Base-by-base conservation (phyloP, 371 early-diverging fungal genomes). In the Paramicrosporidium saccamoebae region DNA sequence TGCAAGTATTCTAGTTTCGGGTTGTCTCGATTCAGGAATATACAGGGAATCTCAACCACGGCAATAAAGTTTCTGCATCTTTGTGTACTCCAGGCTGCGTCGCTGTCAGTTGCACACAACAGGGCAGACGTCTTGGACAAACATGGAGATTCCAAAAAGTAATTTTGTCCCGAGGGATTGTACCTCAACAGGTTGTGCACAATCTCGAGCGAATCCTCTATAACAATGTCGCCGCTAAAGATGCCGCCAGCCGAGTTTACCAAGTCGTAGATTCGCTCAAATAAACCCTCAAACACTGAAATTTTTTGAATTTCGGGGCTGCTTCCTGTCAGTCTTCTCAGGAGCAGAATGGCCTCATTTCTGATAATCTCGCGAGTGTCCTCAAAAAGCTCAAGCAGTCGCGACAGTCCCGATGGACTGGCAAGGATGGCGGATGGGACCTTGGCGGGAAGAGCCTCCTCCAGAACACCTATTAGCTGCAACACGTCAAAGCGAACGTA, bases 281-380 rank as follows among this genome's bases (percentile, higher is more conserved):
- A 88, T 3, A 81, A 77, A 33, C 68, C 79, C 35, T 88, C 81
- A 39, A 92, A 92, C 3, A 86, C 84, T 21, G 88, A 68, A 28
- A 92, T 73, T 47, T 92, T 86, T 44, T 92, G 90, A 12, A 92
- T 64, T 20, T 88, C 90, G 14, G 82, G 66, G 41, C 82, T 81
- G 18, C 50, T 55, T 25, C 62, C 55, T 4, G 86, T 82, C 27
- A 92, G 49, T 0, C 68, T 50, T 19, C 77, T 79, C 33, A 92
- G 31, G 15, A 92, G 38, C 26, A 82, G 40, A 12, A 92, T 41
- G 1, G 75, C 75, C 60, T 88, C 82, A 43, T 82, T 92, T 35
- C 94, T 56, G 21, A 92, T 68, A 28, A 82, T 67, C 27, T 92
- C 94, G 20, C 77, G 54, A 21, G 56, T 54, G 32, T 84, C 86